phyloP scores from a whole-genome alignment of 768 basidiomycete genomes.

The Lentinula lateritia region DNA sequence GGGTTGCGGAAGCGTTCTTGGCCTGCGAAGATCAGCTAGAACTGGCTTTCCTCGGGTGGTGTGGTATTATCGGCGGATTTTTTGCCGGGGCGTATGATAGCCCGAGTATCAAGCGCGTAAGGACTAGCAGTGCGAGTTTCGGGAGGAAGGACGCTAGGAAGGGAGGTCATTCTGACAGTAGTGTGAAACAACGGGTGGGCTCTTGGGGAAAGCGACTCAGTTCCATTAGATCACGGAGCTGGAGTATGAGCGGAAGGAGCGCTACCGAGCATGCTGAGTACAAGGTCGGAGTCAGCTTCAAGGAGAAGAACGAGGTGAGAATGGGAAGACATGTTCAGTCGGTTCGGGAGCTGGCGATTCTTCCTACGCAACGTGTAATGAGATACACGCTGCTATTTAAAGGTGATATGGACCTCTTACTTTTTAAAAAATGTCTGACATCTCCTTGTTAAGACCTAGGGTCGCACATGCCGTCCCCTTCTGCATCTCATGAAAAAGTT shows the following conservation, averaged over 20 bases:
- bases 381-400: constrained; percentile 57
- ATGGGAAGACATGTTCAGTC: background rate
- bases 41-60: constrained; percentile 55
- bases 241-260: background rate
- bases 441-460: constrained; percentile 38
- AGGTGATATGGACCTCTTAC: constrained; percentile 31
- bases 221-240: constrained; percentile 1
- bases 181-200: background rate
- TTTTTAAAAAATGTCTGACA: background rate
- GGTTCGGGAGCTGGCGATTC: constrained; percentile 55
- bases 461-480: constrained; percentile 39
- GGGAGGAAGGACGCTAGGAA: background rate
- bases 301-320: background rate
- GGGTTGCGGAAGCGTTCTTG: constrained; percentile 58
- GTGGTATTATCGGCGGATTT: constrained; percentile 45
- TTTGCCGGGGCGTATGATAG: constrained; percentile 21
- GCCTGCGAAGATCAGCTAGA: constrained; percentile 47
- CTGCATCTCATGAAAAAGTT: constrained; percentile 38
- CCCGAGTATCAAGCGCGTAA: background rate
- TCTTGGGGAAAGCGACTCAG: constrained; percentile 7
- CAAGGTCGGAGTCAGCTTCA: background rate
- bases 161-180: background rate
- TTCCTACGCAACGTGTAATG: constrained; percentile 59
- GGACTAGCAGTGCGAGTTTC: background rate
- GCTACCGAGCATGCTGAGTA: background rate